Conservation (phyloP, 2,329 filamentous ascomycete genomes). For the Kalmusia sp. region DNA sequence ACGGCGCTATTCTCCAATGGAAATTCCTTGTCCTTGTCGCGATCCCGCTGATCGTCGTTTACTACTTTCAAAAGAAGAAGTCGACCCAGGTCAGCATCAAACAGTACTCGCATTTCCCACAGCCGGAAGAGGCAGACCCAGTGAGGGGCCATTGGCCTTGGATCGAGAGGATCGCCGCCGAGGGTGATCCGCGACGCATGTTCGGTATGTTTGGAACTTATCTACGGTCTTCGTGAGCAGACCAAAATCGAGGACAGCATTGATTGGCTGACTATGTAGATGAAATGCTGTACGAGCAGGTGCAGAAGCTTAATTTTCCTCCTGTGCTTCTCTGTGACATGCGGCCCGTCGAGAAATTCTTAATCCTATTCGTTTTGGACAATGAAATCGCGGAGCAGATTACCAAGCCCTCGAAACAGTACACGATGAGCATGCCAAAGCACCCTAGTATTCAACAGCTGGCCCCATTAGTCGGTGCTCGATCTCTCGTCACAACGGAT, state of each 20-base stretch:
- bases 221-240: too few relatives aligned
- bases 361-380: slow-evolving; percentile 21
- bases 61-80: neutral
- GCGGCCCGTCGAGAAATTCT: slow-evolving; percentile 23
- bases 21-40: neutral
- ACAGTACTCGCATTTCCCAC: slow-evolving; percentile 23
- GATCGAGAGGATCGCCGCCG: slow-evolving; percentile 20
- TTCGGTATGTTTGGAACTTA: too few relatives aligned
- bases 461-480: slow-evolving; percentile 21
- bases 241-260: neutral
- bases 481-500: slow-evolving; percentile 25
- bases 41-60: neutral
- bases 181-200: slow-evolving; percentile 20
- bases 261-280: neutral
- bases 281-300: slow-evolving; percentile 26
- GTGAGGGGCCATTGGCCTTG: slow-evolving; percentile 26
- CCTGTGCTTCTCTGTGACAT: slow-evolving; percentile 24
- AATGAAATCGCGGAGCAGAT: slow-evolving; percentile 26
- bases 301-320: slow-evolving; percentile 21
- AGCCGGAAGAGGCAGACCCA: slow-evolving; percentile 22
- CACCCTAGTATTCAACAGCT: slow-evolving; percentile 23
- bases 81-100: slow-evolving; percentile 11
- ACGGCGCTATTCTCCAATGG: neutral
- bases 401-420: slow-evolving; percentile 21
- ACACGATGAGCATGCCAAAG: slow-evolving; percentile 22